These are phyloP conservation scores for Phytomonas serpens DNA, from an alignment of 208 protist species.

Conservation along the genomic window DNA sequence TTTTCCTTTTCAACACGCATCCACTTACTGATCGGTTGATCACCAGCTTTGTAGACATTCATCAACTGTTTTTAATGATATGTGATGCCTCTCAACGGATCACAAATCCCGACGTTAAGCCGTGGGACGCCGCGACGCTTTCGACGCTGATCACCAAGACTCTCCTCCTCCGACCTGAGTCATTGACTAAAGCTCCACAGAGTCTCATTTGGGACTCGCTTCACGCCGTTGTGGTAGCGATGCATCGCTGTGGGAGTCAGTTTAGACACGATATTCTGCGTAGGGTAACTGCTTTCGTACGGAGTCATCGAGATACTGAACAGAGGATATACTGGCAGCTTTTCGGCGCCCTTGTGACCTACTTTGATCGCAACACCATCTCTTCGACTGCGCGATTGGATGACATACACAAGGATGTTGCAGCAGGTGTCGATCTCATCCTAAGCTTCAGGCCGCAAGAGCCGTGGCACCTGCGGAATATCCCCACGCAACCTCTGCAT, in stretches of 20 bases:
- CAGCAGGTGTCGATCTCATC: conserved; percentile 73
- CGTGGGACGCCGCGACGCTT: conserved; percentile 71
- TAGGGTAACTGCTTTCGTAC: conserved; percentile 57
- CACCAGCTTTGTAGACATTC: conserved; percentile 26
- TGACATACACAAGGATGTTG: conserved; percentile 60
- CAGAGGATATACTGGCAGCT: conserved; percentile 42
- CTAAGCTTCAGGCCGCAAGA: conserved; percentile 37
- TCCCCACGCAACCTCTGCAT: conserved; percentile 58
- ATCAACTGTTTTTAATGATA: conserved; percentile 55
- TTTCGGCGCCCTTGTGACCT: conserved; percentile 60
- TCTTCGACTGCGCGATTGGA: conserved; percentile 14
- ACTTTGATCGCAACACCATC: conserved; percentile 45
- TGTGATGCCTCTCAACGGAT: conserved; percentile 52
- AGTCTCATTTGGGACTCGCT: conserved; percentile 78
- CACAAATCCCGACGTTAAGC: conserved; percentile 42
- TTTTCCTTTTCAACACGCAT: conserved; percentile 65
- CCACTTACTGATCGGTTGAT: conserved; percentile 62
- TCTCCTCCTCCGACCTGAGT: conserved; percentile 49
- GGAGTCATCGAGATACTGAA: conserved; percentile 15
- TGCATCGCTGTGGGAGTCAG: conserved; percentile 57
- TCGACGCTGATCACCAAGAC: conserved; percentile 45
- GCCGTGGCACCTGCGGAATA: conserved; percentile 30
- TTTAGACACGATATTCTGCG: conserved; percentile 63
- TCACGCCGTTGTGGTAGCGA: conserved; percentile 76
- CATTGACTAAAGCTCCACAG: conserved; percentile 30